Conservation (phyloP, 1,284 basidiomycete species). For the Paramarasmius palmivorus region DNA sequence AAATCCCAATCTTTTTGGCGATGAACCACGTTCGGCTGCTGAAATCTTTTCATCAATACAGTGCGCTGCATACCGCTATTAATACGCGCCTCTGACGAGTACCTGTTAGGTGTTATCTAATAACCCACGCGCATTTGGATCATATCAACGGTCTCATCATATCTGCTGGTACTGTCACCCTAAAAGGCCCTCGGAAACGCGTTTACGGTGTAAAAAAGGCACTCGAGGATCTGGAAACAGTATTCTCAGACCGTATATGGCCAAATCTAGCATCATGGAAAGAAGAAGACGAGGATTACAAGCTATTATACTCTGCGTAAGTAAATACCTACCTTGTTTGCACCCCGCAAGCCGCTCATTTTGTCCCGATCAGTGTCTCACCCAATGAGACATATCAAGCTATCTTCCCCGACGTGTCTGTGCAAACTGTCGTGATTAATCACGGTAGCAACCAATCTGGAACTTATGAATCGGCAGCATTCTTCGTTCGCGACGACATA, state of each 20-base stretch:
- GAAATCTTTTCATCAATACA: conserved; percentile 62
- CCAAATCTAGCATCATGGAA: conserved; percentile 80
- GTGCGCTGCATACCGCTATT: conserved; percentile 33
- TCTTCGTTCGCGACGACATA: conserved; percentile 68
- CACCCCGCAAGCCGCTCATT: conserved; percentile 9
- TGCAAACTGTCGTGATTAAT: conserved; percentile 66
- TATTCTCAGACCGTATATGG: conserved; percentile 83
- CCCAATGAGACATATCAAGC: conserved; percentile 50
- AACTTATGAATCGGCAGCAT: conserved; percentile 70
- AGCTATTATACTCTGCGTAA: conserved; percentile 61
- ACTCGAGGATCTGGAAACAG: conserved; percentile 65
- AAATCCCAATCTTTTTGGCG: conserved; percentile 53
- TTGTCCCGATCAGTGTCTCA: conserved; percentile 33
- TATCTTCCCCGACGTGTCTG: conserved; percentile 57
- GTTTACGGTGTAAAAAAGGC: conserved; percentile 65
- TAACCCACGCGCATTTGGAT: conserved; percentile 84
- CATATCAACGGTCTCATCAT: conserved; percentile 77
- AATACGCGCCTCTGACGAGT: background rate
- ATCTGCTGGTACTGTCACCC: conserved; percentile 72
- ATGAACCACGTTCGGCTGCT: conserved; percentile 32
- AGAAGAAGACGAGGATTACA: conserved; percentile 52
- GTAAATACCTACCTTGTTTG: conserved; percentile 25
- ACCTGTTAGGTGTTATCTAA: conserved; percentile 61
- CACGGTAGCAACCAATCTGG: conserved; percentile 62
- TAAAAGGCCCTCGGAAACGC: conserved; percentile 60